phyloP scores from a whole-genome alignment of 208 protist species.

The Tritrichomonas musculus region DNA sequence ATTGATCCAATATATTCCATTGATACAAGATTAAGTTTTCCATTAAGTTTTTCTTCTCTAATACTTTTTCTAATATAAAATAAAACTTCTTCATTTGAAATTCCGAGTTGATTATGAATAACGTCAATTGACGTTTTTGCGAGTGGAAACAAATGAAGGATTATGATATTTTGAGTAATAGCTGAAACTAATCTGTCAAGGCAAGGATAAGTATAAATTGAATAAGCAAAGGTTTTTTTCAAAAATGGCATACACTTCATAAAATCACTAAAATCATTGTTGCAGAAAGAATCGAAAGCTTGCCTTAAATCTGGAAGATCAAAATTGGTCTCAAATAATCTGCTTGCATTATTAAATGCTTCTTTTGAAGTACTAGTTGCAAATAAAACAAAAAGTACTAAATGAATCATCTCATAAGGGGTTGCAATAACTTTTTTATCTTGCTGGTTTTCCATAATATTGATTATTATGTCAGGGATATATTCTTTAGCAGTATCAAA shows the following conservation, averaged over 20 bases:
- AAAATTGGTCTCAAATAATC: background rate
- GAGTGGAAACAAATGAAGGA: background rate
- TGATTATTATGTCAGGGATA: background rate
- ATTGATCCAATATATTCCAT: background rate
- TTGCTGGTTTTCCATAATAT: background rate
- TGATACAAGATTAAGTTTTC: background rate
- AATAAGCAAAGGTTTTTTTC: background rate
- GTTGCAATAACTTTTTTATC: background rate
- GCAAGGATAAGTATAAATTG: background rate
- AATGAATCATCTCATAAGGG: background rate
- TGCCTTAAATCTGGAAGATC: background rate
- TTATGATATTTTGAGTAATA: background rate
- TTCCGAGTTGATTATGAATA: background rate
- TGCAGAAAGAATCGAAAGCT: background rate
- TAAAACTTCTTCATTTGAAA: background rate
- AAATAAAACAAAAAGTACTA: background rate
- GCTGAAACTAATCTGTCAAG: background rate
- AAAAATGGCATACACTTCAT: background rate
- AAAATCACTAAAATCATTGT: background rate
- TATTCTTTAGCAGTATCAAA: background rate
- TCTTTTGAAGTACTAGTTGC: background rate
- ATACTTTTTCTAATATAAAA: background rate
- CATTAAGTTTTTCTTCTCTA: background rate
- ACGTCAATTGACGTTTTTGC: background rate
- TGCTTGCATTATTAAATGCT: background rate